Evolutionary conservation across 129 eudicot species (phyloP), one percentile per base, ranked within the genome.

Genomic region (Ambrosia trifida): DNA sequence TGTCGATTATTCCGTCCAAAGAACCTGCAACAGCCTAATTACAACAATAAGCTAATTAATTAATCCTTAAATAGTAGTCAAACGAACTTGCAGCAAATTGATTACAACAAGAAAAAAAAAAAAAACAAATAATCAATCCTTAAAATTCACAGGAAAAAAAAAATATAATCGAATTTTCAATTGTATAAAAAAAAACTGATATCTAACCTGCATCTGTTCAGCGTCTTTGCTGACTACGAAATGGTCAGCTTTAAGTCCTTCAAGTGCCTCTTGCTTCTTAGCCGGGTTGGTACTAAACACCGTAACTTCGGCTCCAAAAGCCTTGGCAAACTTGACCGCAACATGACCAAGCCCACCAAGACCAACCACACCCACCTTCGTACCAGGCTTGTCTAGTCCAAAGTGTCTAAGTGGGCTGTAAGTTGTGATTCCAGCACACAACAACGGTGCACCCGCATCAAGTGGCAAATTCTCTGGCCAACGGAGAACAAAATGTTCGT

Each of bases 281-380:
- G 54, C 13, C 36, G 45, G 38, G 7, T 38, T 44, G 20, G 85
- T 76, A 58, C 81, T 81, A 38, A 81, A 64, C 6, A 81, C 81
- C 0, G 85, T 81, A 16, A 81, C 84, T 16, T 81, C 69, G 4
- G 76, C 78, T 2, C 81, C 85, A 58, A 81, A 76, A 16, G 85
- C 85, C 77, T 75, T 81, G 18, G 74, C 85, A 36, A 81, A 60
- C 62, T 81, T 81, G 31, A 81, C 81, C 0, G 74, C 85, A 1
- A 81, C 64, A 58, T 81, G 85, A 38, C 85, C 85, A 4, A 81
- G 77, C 51, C 85, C 85, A 53, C 85, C 81, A 31, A 76, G 69
- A 51, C 84, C 84, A 33, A 80, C 84, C 8, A 80, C 63, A 31
- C 84, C 84, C 38, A 80, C n/a, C 53, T 66, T 59, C 50, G 40